Conservation (phyloP, 2,329 filamentous ascomycete species). For the Sodiomyces alkalinus region DNA sequence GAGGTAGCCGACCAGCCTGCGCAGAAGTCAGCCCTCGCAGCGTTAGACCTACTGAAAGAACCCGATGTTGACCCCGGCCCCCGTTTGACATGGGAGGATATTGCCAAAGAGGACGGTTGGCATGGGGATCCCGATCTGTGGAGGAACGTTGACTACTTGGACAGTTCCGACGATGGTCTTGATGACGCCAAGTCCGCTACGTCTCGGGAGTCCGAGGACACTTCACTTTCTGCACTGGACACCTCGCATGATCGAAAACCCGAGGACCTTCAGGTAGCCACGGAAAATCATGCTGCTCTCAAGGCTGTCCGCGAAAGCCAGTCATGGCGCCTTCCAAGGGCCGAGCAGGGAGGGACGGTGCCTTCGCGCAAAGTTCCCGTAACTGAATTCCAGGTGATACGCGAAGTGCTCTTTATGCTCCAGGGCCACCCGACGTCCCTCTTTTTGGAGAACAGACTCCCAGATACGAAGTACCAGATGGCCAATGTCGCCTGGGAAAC, state of each 20-base stretch:
- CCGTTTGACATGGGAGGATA: constrained; percentile 61
- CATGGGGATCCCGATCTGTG: constrained; percentile 52
- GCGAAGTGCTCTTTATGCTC: constrained; percentile 63
- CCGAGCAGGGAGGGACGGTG: background rate
- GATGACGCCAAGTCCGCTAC: constrained; percentile 20
- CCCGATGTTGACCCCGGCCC: constrained; percentile 27
- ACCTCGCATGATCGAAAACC: constrained; percentile 13
- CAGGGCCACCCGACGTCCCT: constrained; percentile 61
- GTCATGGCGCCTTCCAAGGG: constrained; percentile 23
- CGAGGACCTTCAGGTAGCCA: constrained; percentile 15
- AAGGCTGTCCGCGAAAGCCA: constrained; percentile 25
- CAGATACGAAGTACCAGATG: constrained; percentile 28
- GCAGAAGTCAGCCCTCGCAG: constrained; percentile 49
- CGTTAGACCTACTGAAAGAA: constrained; percentile 39
- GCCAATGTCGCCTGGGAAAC: constrained; percentile 32
- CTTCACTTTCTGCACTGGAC: constrained; percentile 20
- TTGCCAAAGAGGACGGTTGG: constrained; percentile 62
- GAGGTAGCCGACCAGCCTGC: constrained; percentile 70
- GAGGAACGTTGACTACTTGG: constrained; percentile 52
- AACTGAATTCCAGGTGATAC: constrained; percentile 6
- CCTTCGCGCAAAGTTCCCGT: constrained; percentile 5
- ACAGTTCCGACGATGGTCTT: constrained; percentile 46
- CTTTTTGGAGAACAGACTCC: constrained; percentile 34
- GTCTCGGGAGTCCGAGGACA: constrained; percentile 18
- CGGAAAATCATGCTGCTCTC: constrained; percentile 15